These are phyloP conservation scores for Periconia sp. DNA, from an alignment of 2,329 filamentous ascomycete genomes.

Conservation along the genomic window DNA sequence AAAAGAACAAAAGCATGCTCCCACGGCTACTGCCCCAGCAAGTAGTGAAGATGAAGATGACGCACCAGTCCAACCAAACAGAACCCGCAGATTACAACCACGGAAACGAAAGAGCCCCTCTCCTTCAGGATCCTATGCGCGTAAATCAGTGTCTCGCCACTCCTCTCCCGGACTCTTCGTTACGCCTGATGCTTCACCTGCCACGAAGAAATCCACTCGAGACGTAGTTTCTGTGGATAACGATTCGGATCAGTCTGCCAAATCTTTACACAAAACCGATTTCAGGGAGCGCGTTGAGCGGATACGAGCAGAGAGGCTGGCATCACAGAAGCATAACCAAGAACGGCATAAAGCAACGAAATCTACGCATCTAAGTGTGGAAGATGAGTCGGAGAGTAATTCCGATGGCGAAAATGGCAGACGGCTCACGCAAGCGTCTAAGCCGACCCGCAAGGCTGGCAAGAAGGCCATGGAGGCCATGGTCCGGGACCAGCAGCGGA, in stretches of 20 bases:
- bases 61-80: slow-evolving; percentile 29
- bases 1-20: slow-evolving; percentile 4
- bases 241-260: slow-evolving; percentile 53
- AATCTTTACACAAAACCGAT: slow-evolving; percentile 59
- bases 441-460: slow-evolving; percentile 82
- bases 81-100: slow-evolving; percentile 16
- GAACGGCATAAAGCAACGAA: slow-evolving; percentile 43
- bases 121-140: slow-evolving; percentile 21
- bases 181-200: slow-evolving; percentile 51
- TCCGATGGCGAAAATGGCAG: slow-evolving; percentile 61
- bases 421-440: slow-evolving; percentile 68
- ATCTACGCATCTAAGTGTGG: slow-evolving; percentile 24
- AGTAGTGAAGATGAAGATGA: slow-evolving; percentile 39
- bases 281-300: slow-evolving; percentile 75
- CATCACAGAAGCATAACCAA: slow-evolving; percentile 65
- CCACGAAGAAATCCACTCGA: slow-evolving; percentile 41
- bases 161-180: slow-evolving; percentile 64
- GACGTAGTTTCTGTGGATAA: slow-evolving; percentile 33
- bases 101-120: slow-evolving; percentile 18
- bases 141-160: slow-evolving; percentile 34
- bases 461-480: slow-evolving; percentile 96
- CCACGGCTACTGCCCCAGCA: slow-evolving; percentile 6
- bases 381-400: slow-evolving; percentile 57
- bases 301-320: slow-evolving; percentile 74
- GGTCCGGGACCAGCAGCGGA: slow-evolving; percentile 89